These are phyloP conservation scores for Sporothrix luriei DNA, from an alignment of 2,329 filamentous ascomycete genomes.

Conservation along the genomic window DNA sequence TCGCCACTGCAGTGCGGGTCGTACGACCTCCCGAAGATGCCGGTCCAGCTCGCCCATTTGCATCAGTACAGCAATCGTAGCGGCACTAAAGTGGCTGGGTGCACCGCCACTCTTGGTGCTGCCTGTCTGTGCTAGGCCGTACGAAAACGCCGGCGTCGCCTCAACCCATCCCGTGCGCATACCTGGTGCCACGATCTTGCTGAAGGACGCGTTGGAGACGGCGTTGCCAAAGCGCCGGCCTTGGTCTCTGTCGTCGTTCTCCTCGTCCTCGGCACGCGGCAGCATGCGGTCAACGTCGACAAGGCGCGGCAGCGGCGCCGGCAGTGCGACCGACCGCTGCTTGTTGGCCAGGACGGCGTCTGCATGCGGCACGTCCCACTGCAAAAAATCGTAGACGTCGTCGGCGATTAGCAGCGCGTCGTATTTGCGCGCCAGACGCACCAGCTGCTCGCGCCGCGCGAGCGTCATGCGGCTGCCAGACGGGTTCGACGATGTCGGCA, in stretches of 20 bases:
- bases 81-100: conserved; percentile 54
- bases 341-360: neutral
- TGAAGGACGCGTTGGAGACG: conserved; percentile 86
- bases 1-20: conserved; percentile 53
- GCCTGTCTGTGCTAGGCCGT: conserved; percentile 57
- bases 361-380: conserved; percentile 61
- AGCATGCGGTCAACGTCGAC: conserved; percentile 75
- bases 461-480: conserved; percentile 80
- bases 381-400: conserved; percentile 92
- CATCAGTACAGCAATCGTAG: conserved; percentile 55
- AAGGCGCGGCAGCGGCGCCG: conserved; percentile 64
- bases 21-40: conserved; percentile 49
- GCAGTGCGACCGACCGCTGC: conserved; percentile 42
- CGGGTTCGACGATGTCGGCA: conserved; percentile 88
- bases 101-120: conserved; percentile 60
- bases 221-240: conserved; percentile 68
- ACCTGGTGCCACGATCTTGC: conserved; percentile 82
- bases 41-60: conserved; percentile 49
- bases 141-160: conserved; percentile 59
- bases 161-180: conserved; percentile 87
- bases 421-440: conserved; percentile 74
- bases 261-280: conserved; percentile 48
- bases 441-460: conserved; percentile 65
- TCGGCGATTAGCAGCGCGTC: conserved; percentile 84
- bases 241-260: conserved; percentile 46